Evolutionary conservation across 208 protist genomes (phyloP).

Genomic region (Naegleria fowleri): DNA sequence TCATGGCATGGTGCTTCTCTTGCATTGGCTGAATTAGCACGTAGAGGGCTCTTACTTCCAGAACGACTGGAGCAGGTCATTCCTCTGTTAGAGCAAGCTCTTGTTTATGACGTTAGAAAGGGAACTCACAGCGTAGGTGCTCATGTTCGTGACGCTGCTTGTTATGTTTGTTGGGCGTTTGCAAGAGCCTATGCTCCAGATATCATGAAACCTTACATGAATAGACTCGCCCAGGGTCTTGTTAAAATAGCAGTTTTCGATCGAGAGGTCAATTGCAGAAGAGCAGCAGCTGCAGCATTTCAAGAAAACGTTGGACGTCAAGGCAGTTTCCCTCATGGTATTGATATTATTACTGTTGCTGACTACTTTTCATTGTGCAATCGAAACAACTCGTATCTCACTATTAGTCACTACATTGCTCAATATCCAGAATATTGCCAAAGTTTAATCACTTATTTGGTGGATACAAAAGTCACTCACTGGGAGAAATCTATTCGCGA

Average conservation of each 20-base stretch:
- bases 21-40: conserved; percentile 87
- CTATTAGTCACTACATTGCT: conserved; percentile 62
- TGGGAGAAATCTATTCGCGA: conserved; percentile 74
- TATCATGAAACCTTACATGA: conserved; percentile 71
- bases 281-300: conserved; percentile 79
- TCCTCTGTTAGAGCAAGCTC: conserved; percentile 60
- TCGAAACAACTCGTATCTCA: conserved; percentile 73
- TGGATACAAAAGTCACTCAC: conserved; percentile 71
- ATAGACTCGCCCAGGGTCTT: conserved; percentile 60
- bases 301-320: conserved; percentile 83
- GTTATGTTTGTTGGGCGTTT: conserved; percentile 96
- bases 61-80: conserved; percentile 65
- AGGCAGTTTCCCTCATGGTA: conserved; percentile 89
- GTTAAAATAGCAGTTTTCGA: conserved; percentile 76
- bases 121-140: conserved; percentile 89
- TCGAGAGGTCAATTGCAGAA: conserved; percentile 79
- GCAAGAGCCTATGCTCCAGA: conserved; percentile 87
- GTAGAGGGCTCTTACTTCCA: conserved; percentile 80
- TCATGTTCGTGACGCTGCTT: conserved; percentile 95
- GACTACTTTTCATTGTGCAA: conserved; percentile 93
- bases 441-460: conserved; percentile 75
- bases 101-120: conserved; percentile 84
- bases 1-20: conserved; percentile 93
- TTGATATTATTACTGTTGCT: conserved; percentile 86
- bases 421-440: conserved; percentile 64